A percentile compares a stretch with the other conserved stretches of the same genome.
These are phyloP conservation scores for Quercus tomentella DNA, from an alignment of 331 rosid species.

Conservation along the genomic window DNA sequence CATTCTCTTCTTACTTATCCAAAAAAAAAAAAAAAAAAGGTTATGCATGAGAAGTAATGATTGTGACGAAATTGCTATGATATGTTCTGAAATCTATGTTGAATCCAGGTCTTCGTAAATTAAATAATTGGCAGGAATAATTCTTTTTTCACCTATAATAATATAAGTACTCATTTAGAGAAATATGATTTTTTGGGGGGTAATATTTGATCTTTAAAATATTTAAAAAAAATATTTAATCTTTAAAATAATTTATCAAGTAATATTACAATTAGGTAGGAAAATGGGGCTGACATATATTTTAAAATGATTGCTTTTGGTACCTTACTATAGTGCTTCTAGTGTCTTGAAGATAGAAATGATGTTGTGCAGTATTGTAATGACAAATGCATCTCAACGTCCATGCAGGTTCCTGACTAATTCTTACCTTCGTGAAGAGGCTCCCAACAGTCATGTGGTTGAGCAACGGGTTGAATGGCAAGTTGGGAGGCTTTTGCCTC, in stretches of 20 bases:
- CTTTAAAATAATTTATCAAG: neutral
- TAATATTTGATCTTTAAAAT: neutral
- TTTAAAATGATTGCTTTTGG: neutral
- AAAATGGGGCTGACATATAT: neutral
- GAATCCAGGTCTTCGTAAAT: too few species aligned
- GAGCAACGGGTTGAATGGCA: conserved; percentile 99
- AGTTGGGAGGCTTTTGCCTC: conserved; percentile 18
- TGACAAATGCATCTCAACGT: conserved; percentile 6
- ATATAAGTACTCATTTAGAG: neutral
- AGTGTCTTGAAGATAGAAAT: neutral
- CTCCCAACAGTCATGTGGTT: conserved; percentile 96
- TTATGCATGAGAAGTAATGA: too few species aligned
- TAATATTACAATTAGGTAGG: neutral
- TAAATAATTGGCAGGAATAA: neutral
- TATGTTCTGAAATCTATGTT: too few species aligned
- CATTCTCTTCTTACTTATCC: too few species aligned
- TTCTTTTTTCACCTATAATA: neutral
- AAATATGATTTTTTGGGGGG: too few species aligned
- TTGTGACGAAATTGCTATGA: too few species aligned
- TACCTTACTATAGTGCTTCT: neutral
- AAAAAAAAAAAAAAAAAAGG: too few species aligned
- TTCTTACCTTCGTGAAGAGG: conserved; percentile 95
- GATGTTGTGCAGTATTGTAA: neutral
- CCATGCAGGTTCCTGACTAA: conserved; percentile 79
- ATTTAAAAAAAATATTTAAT: neutral